Conservation (phyloP, 2,329 filamentous ascomycete species). For the Sporothrix variecibatus region DNA sequence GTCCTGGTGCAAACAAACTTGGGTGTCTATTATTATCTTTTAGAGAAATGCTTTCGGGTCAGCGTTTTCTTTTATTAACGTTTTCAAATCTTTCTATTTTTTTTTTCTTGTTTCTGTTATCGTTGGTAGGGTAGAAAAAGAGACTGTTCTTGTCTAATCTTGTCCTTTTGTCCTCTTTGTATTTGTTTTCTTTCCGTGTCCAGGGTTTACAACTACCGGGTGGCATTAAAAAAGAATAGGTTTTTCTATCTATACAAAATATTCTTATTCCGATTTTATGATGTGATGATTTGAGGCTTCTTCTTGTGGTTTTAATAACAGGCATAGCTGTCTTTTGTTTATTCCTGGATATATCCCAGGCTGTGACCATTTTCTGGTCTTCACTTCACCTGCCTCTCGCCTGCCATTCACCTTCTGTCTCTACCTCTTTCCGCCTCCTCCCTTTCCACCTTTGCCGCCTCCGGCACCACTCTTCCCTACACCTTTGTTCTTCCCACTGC, state of each 20-base stretch:
- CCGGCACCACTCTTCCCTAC: slow-evolving; percentile 8
- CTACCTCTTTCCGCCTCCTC: slow-evolving; percentile 18
- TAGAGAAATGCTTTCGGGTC: slow-evolving; percentile 12
- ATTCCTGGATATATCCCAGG: neutral
- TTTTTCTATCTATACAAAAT: slow-evolving; percentile 6
- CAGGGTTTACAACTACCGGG: neutral
- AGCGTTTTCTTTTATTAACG: slow-evolving; percentile 11
- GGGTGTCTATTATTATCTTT: neutral
- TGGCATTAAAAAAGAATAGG: slow-evolving; percentile 12
- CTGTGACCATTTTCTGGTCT: neutral
- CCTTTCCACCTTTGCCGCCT: slow-evolving; percentile 3
- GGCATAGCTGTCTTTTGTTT: neutral
- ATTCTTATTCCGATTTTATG: neutral
- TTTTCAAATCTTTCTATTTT: neutral
- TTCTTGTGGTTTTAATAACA: too few relatives aligned
- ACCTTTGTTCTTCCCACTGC: slow-evolving; percentile 4
- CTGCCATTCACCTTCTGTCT: too few relatives aligned
- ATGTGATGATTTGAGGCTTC: neutral
- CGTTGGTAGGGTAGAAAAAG: slow-evolving; percentile 21
- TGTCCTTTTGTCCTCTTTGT: neutral
- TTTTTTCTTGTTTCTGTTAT: neutral
- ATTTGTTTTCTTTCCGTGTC: slow-evolving; percentile 9
- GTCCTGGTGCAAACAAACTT: neutral
- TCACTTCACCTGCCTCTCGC: neutral
- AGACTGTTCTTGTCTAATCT: slow-evolving; percentile 19